Percentiles rank a stretch among this genome's conserved stretches.
Conservation (phyloP, 176 grass and related monocot genomes). For the Juncus effusus region DNA sequence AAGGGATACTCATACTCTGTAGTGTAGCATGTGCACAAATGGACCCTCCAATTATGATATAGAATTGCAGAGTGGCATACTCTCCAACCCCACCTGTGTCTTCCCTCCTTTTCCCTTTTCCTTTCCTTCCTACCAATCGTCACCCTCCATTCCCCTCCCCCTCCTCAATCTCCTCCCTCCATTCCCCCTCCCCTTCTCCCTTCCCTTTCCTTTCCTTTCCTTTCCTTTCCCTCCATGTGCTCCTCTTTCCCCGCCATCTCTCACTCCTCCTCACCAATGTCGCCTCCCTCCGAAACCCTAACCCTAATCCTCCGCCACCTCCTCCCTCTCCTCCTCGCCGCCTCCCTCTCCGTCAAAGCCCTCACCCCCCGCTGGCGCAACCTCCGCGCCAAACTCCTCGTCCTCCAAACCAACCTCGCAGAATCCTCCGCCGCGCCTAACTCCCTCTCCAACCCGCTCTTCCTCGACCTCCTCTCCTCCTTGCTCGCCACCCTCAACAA, state of each 20-base stretch:
- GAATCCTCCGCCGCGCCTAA: slow-evolving; percentile 33
- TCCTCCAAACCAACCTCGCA: slow-evolving; percentile 45
- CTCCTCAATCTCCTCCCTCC: background rate
- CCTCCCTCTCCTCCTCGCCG: slow-evolving; percentile 49
- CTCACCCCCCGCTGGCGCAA: slow-evolving; percentile 60
- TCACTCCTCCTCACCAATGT: slow-evolving; percentile 27
- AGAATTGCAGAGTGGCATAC: too few relatives aligned
- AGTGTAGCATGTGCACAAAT: too few relatives aligned
- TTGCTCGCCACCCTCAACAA: slow-evolving; percentile 45
- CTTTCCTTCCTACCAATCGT: slow-evolving; percentile 1
- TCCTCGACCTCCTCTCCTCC: slow-evolving; percentile 43
- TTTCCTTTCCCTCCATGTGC: slow-evolving; percentile 35
- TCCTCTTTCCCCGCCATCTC: slow-evolving; percentile 9
- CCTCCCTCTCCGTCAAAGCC: slow-evolving; percentile 46
- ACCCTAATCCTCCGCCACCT: slow-evolving; percentile 47
- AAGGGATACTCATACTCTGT: too few relatives aligned
- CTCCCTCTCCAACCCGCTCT: slow-evolving; percentile 49
- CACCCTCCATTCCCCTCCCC: slow-evolving; percentile 3
- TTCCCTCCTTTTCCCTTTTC: background rate
- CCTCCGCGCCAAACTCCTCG: slow-evolving; percentile 49
- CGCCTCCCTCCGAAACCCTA: slow-evolving; percentile 37
- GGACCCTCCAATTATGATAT: too few relatives aligned
- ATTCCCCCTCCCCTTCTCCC: slow-evolving; percentile 2
- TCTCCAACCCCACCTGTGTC: too few relatives aligned
- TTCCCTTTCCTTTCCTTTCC: slow-evolving; percentile 27